Base-by-base conservation (phyloP, 139 green algal species). In the Astrephomene gubernaculifera region DNA sequence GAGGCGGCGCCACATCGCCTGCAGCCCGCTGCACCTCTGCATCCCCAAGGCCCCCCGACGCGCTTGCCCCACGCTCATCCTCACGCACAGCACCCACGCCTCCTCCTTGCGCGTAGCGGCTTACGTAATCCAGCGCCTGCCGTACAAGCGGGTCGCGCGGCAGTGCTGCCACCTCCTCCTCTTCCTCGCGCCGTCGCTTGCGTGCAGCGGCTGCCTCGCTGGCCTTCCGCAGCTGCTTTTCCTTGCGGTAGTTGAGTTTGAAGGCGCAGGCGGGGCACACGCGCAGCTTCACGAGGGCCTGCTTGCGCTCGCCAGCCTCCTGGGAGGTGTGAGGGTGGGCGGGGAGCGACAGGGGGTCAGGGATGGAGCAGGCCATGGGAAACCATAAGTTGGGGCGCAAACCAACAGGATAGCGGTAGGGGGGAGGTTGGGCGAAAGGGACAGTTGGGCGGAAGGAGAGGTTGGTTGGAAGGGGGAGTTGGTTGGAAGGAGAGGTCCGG, bases 241-340 rank as follows among this genome's bases (percentile, higher is more conserved):
- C 78, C 78, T 84, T 84, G 19, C 43, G 67, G 61, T 97, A 95
- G 86, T 97, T 97, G 6, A 98, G 94, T 91, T 98, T 95, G 54
- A 91, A 85, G 27, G 94, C 93, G 83, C 96, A 96, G 33, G 92
- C 86, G 12, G 93, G 92, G 73, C 96, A 98, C 24, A 98, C 36
- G 17, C 96, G 88, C 49, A 97, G 87, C 88, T 97, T 95, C 14
- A 96, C 92, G 25, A 96, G 88, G 1, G 93, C 93, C 79, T 97
- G 90, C 89, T 98, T 99, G 17, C 82, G 60, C 75, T 96, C 86
- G 29, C 95, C 96, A 0, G 91, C 95, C 85, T 99, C 96, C 43
- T 82, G 74, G n/a, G n/a, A n/a, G n/a, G n/a, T n/a, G n/a, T n/a
- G n/a, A n/a, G n/a, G n/a, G n/a, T n/a, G n/a, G n/a, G n/a, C 68